Base-by-base conservation (phyloP, 139 green algal species). In the Penium margaritaceum region DNA sequence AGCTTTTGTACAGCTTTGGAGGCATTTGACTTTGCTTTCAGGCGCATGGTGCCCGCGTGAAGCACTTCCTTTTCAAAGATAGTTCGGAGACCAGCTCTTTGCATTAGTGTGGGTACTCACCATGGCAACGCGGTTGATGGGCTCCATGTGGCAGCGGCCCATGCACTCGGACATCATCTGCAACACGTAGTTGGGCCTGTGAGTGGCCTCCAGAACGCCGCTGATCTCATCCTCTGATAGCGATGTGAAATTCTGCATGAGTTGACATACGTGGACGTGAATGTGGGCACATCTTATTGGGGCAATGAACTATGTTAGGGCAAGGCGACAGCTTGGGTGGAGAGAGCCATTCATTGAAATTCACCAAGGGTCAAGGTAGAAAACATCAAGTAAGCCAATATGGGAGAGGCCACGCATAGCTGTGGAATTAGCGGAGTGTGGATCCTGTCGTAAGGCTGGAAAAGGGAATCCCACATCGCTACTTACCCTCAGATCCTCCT, bases 111-210 rank as follows among this genome's bases (percentile, higher is more conserved):
- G 3, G 5, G 24, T 21, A 3, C 47, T 33, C 30, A 60, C 47
- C 47, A 60, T 60, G 17, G 47, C 47, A 7, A 60, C n/a, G 47
- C 55, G 55, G 55, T 35, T 36, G 55, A 35, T 32, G 30, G 55
- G 55, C 27, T 73, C 36, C 34, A 76, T 68, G 51, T 15, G 24
- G 51, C 68, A 76, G 24, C 34, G n/a, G 46, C 30, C 51, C 27
- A 76, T 43, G 68, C 63, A 35, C 27, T 76, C 68, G 1, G 68
- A 47, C 24, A 58, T 35, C 62, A 78, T 63, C 24, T 38, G 60
- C n/a, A 78, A 38, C 38, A 78, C 47, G 60, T 75, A 78, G 35
- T 75, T 63, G 0, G 71, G 71, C 4, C 71, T 64, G 71, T 78
- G 71, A 12, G 63, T 65, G 0, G 71, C 44, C 15, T 14, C 36